These are phyloP conservation scores for Leucocoprinus leucothites DNA, from an alignment of 768 basidiomycete species.

Conservation along the genomic window DNA sequence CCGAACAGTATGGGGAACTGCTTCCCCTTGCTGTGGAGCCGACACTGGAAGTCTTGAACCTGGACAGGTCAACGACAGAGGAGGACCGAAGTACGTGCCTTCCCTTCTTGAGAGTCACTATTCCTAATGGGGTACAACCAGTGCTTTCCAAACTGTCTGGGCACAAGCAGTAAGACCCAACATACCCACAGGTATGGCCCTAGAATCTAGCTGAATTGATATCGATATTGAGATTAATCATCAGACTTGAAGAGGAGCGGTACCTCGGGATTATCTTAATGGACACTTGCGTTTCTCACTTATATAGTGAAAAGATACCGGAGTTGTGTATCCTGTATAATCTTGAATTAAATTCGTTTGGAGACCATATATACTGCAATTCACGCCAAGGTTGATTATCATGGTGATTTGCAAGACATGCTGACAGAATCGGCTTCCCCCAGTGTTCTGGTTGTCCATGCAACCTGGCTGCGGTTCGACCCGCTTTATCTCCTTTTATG, in stretches of 20 bases:
- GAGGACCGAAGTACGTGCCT: constrained; percentile 31
- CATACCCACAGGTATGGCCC: constrained; percentile 23
- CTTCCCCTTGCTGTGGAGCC: constrained; percentile 39
- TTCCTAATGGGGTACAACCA: constrained; percentile 8
- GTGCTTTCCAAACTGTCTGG: constrained; percentile 38
- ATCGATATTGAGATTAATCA: background rate
- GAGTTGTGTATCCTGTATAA: no score
- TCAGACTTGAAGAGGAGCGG: constrained; percentile 17
- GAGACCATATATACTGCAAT: no score
- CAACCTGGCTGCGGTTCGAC: no score
- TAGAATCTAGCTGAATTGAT: background rate
- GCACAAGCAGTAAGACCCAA: constrained; percentile 32
- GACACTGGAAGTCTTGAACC: constrained; percentile 44
- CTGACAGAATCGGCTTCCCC: no score
- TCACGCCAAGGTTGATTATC: no score
- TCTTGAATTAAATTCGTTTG: no score
- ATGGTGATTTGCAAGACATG: no score
- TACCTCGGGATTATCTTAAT: constrained; percentile 15
- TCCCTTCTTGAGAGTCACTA: background rate
- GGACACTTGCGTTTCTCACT: background rate
- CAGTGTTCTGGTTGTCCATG: no score
- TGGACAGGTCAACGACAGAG: constrained; percentile 32
- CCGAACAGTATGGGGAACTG: constrained; percentile 38
- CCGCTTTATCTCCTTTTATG: no score
- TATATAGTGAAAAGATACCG: background rate